A percentile compares a stretch with the other conserved stretches of the same genome.
Conservation (phyloP, 352 stramenopile species). For the Albugo laibachii region DNA sequence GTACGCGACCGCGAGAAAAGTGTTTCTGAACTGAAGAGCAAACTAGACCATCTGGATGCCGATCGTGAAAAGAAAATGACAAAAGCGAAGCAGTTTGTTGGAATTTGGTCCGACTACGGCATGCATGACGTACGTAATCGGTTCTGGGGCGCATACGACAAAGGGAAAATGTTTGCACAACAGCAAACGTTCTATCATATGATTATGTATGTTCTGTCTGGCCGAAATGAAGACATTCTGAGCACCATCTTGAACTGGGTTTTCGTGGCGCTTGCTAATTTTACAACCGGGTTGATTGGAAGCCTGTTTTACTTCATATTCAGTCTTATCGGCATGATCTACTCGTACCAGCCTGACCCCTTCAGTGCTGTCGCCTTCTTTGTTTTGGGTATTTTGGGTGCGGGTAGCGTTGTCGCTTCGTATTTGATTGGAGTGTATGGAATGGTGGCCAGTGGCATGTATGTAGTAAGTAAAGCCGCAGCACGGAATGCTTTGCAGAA, state of each 20-base stretch:
- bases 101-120: conserved; percentile 70
- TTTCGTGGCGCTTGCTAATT: conserved; percentile 69
- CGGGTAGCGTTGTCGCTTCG: conserved; percentile 56
- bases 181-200: conserved; percentile 79
- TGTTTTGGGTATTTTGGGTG: conserved; percentile 46
- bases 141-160: conserved; percentile 71
- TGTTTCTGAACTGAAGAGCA: conserved; percentile 33
- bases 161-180: conserved; percentile 70
- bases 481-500: conserved; percentile 56
- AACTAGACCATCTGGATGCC: conserved; percentile 30
- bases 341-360: conserved; percentile 64
- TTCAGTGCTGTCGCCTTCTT: conserved; percentile 55
- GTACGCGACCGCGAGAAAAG: conserved; percentile 31
- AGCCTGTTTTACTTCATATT: conserved; percentile 76
- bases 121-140: conserved; percentile 45
- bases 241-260: conserved; percentile 71
- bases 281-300: conserved; percentile 68
- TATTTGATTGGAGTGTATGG: conserved; percentile 76
- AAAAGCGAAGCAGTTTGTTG: conserved; percentile 54
- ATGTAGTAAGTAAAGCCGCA: conserved; percentile 57
- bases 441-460: conserved; percentile 61
- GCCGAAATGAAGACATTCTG: conserved; percentile 51
- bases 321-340: conserved; percentile 64
- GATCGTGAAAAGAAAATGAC: conserved; percentile 52
- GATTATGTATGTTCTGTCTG: conserved; percentile 45